These are phyloP conservation scores for Gracilaria domingensis DNA, from an alignment of 23 red algal genomes.

Conservation along the genomic window DNA sequence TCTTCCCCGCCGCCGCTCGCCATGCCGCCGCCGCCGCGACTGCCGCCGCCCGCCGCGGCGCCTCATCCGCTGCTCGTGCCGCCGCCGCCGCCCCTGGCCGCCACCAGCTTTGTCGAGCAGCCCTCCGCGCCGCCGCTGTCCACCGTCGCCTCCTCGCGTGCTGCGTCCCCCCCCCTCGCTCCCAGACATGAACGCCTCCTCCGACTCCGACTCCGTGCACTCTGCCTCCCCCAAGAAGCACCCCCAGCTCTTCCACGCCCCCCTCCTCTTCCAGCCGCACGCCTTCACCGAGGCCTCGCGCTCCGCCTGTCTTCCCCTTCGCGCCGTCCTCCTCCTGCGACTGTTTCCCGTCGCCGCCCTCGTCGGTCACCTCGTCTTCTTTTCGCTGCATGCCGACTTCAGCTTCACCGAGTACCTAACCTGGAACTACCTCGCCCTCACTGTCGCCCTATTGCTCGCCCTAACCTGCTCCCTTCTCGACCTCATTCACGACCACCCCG, in stretches of 20 bases:
- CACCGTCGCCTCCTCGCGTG: slow-evolving; percentile 15
- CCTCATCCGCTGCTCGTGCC: background rate
- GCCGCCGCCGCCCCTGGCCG: background rate
- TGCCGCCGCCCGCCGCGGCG: background rate
- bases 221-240: slow-evolving; percentile 4
- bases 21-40: slow-evolving; percentile 20
- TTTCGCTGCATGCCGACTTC: slow-evolving; percentile 42
- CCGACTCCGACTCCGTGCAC: slow-evolving; percentile 31
- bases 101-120: slow-evolving; percentile 23
- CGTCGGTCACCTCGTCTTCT: slow-evolving; percentile 56
- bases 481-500: slow-evolving; percentile 34
- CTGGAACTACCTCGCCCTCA: slow-evolving; percentile 48
- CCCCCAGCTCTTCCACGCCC: background rate
- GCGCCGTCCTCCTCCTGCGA: slow-evolving; percentile 12
- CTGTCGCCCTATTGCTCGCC: slow-evolving; percentile 39
- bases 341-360: slow-evolving; percentile 33
- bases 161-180: slow-evolving; percentile 26
- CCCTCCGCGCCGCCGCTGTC: slow-evolving; percentile 43
- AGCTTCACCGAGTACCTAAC: slow-evolving; percentile 33
- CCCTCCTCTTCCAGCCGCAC: slow-evolving; percentile 28
- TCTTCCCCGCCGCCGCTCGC: slow-evolving; percentile 18
- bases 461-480: slow-evolving; percentile 53
- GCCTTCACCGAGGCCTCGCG: slow-evolving; percentile 20
- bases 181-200: slow-evolving; percentile 42
- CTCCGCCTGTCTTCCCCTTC: slow-evolving; percentile 27